Base-by-base conservation (phyloP, 805 yeast species). In the Starmerella gropengiesseri region DNA sequence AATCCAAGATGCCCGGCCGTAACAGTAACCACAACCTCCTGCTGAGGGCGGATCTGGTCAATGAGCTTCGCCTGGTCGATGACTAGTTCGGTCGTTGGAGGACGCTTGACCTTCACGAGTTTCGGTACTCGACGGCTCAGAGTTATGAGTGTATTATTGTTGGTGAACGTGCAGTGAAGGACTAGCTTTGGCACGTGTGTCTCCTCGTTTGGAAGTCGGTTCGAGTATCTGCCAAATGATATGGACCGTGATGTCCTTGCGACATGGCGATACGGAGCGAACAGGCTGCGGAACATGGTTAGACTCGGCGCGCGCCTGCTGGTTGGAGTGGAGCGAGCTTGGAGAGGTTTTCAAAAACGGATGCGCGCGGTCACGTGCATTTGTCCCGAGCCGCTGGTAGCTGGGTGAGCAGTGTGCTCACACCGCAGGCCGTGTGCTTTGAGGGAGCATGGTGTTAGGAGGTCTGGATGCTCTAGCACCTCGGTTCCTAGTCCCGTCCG, bases 1-100 rank as follows among this genome's bases (percentile, higher is more conserved):
- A 86, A 89, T 3, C 97, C 98, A 40, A 85, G 67, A 58, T 74
- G 75, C 40, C 98, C 98, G 0, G 95, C 80, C 7, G 84, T 73
- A 39, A 83, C 65, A 18, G 79, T 74, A 34, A 79, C 59, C 50
- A 74, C 70, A 22, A 80, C 77, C 49, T 75, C 79, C 62, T 87
- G 89, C 20, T 86, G 91, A 37, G 87, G 73, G 48, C 80, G 76
- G 53, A 84, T 66, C 63, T 80, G 79, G 59, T 85, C 81, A 37
- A 85, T 68, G 39, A 82, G 42, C 25, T 48, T 46, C 18, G 58
- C 57, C 81, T 63, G 83, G 68, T 48, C 85, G 77, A 60, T 78
- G 77, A 60, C 73, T 75, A 23, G 79, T 59, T 41, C 74, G 77
- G 73, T 40, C 28, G 71, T 12, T 16, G 23, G 34, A 16, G 34